Evolutionary conservation across 192 early-diverging fungal species (phyloP).

Genomic region (Linnemannia exigua): DNA sequence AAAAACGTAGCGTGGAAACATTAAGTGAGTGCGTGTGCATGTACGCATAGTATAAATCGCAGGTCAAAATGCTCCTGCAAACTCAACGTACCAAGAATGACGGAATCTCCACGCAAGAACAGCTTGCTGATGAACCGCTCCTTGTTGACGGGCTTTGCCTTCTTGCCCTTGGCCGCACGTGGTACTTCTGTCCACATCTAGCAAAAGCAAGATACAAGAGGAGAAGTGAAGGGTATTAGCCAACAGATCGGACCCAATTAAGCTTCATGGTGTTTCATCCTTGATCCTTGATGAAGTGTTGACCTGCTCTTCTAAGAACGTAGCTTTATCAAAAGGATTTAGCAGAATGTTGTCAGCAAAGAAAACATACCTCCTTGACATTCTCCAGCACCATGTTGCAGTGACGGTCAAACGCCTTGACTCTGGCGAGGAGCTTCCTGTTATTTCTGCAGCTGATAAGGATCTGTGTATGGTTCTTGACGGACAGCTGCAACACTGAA

Average conservation of each 20-base stretch:
- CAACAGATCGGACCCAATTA: neutral
- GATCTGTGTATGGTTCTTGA: constrained; percentile 97
- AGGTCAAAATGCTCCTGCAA: neutral
- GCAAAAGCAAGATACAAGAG: constrained; percentile 3
- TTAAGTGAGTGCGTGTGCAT: too few relatives aligned
- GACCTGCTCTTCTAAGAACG: neutral
- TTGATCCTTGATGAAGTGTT: neutral
- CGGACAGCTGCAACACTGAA: constrained; percentile 93
- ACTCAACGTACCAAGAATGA: constrained; percentile 78
- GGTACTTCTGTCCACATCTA: constrained; percentile 98
- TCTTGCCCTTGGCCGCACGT: constrained; percentile 93
- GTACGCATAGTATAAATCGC: neutral
- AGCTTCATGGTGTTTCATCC: too few relatives aligned
- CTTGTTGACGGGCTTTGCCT: constrained; percentile 96
- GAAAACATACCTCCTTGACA: constrained; percentile 90
- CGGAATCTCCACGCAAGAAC: constrained; percentile 98
- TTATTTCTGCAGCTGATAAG: constrained; percentile 98
- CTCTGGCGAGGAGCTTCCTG: constrained; percentile 95
- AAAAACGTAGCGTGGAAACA: neutral
- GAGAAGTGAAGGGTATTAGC: neutral
- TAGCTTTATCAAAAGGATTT: too few relatives aligned
- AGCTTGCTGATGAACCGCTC: constrained; percentile 99
- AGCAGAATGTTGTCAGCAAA: too few relatives aligned
- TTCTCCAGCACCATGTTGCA: constrained; percentile 99
- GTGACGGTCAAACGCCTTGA: constrained; percentile 99